Conservation (phyloP, 768 basidiomycete species). For the Phlegmacium glaucopus region DNA sequence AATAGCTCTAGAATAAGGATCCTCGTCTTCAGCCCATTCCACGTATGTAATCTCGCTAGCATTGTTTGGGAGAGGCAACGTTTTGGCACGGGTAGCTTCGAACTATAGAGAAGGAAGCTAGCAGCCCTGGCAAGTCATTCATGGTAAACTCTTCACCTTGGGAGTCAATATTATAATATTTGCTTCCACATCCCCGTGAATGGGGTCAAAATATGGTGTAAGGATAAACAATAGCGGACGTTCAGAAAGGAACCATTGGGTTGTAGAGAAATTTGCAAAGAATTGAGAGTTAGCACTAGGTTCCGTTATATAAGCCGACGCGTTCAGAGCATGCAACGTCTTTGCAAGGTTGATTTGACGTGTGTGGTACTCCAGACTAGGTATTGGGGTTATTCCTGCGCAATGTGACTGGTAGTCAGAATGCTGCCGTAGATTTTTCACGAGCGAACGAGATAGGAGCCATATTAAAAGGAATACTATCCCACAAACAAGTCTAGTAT, state of each 20-base stretch:
- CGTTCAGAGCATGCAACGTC: conserved; percentile 45
- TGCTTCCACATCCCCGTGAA: conserved; percentile 22
- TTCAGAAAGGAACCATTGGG: conserved; percentile 72
- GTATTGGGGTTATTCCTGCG: conserved; percentile 45
- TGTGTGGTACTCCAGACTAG: conserved; percentile 37
- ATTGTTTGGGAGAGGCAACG: conserved; percentile 49
- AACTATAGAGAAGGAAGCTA: conserved; percentile 35
- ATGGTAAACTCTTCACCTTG: conserved; percentile 22
- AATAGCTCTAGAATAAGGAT: conserved; percentile 56
- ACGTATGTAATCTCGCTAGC: conserved; percentile 40
- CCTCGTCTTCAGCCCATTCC: conserved; percentile 65
- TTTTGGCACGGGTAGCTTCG: conserved; percentile 66
- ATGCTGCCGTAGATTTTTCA: not conserved
- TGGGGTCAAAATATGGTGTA: conserved; percentile 31
- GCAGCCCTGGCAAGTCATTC: not conserved
- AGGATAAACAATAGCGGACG: conserved; percentile 73
- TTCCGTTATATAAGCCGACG: conserved; percentile 74
- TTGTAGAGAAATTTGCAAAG: conserved; percentile 65
- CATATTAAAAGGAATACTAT: no score
- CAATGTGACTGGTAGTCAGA: conserved; percentile 36
- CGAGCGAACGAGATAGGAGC: not conserved
- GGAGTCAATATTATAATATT: conserved; percentile 69
- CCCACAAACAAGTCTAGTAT: no score
- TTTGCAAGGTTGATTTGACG: conserved; percentile 56
- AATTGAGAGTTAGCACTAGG: conserved; percentile 70